Base-by-base conservation (phyloP, 768 basidiomycete genomes). In the Podaxis sp. region DNA sequence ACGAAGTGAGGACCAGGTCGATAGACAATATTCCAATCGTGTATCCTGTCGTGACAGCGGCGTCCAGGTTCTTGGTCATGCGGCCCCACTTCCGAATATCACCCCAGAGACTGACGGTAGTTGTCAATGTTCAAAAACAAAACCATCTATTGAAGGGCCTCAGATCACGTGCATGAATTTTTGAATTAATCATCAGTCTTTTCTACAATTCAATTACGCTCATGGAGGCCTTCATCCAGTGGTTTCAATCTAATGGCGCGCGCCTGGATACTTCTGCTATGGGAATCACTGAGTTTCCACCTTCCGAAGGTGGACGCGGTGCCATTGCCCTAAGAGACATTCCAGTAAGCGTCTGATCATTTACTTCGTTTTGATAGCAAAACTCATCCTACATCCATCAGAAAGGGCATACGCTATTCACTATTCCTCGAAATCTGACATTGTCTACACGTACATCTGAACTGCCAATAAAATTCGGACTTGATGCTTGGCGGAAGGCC, bases 371-470 rank as follows among this genome's bases (percentile, higher is more conserved):
- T 39, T 51, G 36, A 48, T 13, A 44, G 36, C 38, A 13, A 24
- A 39, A 24, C 33, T 61, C 7, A 63, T 13, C 28, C 36, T 36
- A 30, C 17, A 38, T 36, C 63, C 42, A 38, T 52, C 67, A 96
- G 93, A 82, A 87, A 79, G 89, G 86, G 52, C 81, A 89, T 59
- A 82, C 84, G 0, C 75, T 99, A 1, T 97, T 98, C 74, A 83
- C 87, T 1, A 85, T 98, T 17, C 97, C 96, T 0, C 85, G 92
- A 15, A 69, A 79, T 15, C 71, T 95, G 57, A 85, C 92, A 1
- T 82, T 99, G 9, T 93, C 94, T 0, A 88, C 87, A 4, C 84
- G 86, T 28, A 95, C 93, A 2, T 93, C 90, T 0, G 59, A 74
- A 1, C 82, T 99, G 1, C 87, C 87, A 1, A 57, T 72, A 15